A percentile compares a stretch with the other conserved stretches of the same genome.
Conservation (phyloP, 2,329 filamentous ascomycete genomes). For the Fusarium kyushuense region DNA sequence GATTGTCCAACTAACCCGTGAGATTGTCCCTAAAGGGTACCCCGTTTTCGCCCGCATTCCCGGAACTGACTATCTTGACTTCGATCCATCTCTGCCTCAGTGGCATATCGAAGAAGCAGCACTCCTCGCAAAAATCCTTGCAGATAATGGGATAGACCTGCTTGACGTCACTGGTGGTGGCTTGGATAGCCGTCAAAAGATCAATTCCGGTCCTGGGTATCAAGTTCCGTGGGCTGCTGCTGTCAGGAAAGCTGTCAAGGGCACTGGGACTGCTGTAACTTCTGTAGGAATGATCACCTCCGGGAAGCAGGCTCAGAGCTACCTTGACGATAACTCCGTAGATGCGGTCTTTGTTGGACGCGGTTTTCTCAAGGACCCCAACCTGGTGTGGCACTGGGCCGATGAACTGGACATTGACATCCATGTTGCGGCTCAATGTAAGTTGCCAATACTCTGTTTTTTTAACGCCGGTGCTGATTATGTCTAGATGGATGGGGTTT, state of each 20-base stretch:
- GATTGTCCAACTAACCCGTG: constrained; percentile 52
- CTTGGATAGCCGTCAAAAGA: constrained; percentile 68
- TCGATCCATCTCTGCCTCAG: constrained; percentile 65
- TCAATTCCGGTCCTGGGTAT: constrained; percentile 71
- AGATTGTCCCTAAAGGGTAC: constrained; percentile 32
- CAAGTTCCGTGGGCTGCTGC: constrained; percentile 75
- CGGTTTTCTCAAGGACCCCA: constrained; percentile 67
- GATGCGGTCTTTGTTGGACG: constrained; percentile 63
- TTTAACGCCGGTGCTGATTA: not conserved
- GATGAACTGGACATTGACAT: constrained; percentile 63
- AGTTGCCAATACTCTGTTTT: not conserved
- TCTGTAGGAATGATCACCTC: constrained; percentile 61
- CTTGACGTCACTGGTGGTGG: constrained; percentile 78
- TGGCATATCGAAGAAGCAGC: constrained; percentile 74
- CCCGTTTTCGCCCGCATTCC: constrained; percentile 77
- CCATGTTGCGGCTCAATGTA: constrained; percentile 56
- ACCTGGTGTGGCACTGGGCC: constrained; percentile 65
- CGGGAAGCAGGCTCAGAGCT: constrained; percentile 59
- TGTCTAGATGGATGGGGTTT: constrained; percentile 46
- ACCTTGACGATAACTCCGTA: constrained; percentile 58
- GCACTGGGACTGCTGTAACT: constrained; percentile 57
- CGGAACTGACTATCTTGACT: constrained; percentile 78
- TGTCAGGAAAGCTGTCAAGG: constrained; percentile 75
- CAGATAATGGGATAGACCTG: constrained; percentile 75
- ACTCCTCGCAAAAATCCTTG: constrained; percentile 70